Evolutionary conservation across 1,284 basidiomycete species (phyloP), one percentile per base, ranked within the genome.

Genomic region (Xerocomus nothofagi): DNA sequence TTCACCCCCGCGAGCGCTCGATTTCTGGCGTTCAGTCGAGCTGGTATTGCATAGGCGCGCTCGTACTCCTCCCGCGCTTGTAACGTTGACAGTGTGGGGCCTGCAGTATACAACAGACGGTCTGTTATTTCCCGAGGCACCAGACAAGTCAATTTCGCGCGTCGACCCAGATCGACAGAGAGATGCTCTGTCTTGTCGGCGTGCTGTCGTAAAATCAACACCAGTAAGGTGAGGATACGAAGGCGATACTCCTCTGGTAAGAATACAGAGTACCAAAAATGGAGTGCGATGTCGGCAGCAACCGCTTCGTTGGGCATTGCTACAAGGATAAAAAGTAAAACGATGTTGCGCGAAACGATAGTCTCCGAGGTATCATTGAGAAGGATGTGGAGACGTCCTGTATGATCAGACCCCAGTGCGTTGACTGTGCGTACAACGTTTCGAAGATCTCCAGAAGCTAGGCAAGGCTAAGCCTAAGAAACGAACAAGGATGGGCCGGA

Each of bases 231-330:
- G 21, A 67, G 45, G 24, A 67, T 52, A 15, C 50, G 56, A n/a
- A 57, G 33, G 14, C 51, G 54, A 51, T 73, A 70, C 37, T 63
- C 61, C 2, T 44, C 42, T 27, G 73, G 73, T 24, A 76, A 48
- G 49, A 70, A 72, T 2, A 60, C 58, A 11, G 75, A 77, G 43
- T 72, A 73, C 71, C 73, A 76, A 37, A 71, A 67, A 49, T 77
- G 76, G 20, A 77, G 65, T 15, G 73, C 74, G 3, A 71, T 55
- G 40, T 77, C 74, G 0, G 67, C 70, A 2, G 71, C 73, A 5
- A 58, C 47, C 8, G 26, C 43, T 31, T 55, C 53, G 12, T 68
- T 68, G 1, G 57, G 47, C 39, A 65, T 56, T 24, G 54, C 58
- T 15, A 69, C 68, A 3, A 75, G 66, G 21, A 75, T 63, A 5